Evolutionary conservation across 2,329 filamentous ascomycete species (phyloP).

Genomic region (Cladosporium cucumerinum): DNA sequence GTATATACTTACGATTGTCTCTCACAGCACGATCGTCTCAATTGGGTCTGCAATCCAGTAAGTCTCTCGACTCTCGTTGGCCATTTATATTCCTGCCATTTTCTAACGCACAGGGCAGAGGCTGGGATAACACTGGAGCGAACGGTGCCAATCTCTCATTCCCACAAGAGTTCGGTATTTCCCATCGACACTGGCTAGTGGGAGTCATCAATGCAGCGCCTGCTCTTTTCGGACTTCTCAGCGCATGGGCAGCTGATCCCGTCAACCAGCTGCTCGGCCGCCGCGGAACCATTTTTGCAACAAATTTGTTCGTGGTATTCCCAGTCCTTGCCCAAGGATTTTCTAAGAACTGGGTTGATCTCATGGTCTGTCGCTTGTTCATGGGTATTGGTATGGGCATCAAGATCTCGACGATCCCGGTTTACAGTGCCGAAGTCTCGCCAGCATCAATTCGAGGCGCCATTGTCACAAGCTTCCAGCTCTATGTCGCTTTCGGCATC

Average conservation of each 20-base stretch:
- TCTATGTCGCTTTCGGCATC: conserved; percentile 54
- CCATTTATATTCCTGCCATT: not conserved
- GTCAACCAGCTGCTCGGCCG: conserved; percentile 32
- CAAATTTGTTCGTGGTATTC: conserved; percentile 50
- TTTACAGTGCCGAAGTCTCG: conserved; percentile 43
- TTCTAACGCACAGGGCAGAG: not conserved
- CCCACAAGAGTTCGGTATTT: conserved; percentile 36
- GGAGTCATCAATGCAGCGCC: conserved; percentile 4
- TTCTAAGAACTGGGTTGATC: conserved; percentile 66
- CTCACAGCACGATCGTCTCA: conserved; percentile 44
- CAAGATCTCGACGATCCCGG: conserved; percentile 44
- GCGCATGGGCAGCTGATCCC: conserved; percentile 53
- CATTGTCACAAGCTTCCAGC: conserved; percentile 12
- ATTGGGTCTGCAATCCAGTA: conserved; percentile 51
- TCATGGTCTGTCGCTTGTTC: conserved; percentile 65
- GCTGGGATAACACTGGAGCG: conserved; percentile 32
- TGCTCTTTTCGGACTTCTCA: not conserved
- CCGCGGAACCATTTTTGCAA: conserved; percentile 38
- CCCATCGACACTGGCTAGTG: conserved; percentile 8
- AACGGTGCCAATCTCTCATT: conserved; percentile 54
- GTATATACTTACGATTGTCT: not conserved
- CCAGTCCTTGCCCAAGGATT: conserved; percentile 53
- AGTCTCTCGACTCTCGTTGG: not conserved
- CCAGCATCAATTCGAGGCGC: conserved; percentile 43
- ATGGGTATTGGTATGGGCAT: conserved; percentile 56